Base-by-base conservation (phyloP, 2,329 filamentous ascomycete genomes). In the Fusarium multiceps region DNA sequence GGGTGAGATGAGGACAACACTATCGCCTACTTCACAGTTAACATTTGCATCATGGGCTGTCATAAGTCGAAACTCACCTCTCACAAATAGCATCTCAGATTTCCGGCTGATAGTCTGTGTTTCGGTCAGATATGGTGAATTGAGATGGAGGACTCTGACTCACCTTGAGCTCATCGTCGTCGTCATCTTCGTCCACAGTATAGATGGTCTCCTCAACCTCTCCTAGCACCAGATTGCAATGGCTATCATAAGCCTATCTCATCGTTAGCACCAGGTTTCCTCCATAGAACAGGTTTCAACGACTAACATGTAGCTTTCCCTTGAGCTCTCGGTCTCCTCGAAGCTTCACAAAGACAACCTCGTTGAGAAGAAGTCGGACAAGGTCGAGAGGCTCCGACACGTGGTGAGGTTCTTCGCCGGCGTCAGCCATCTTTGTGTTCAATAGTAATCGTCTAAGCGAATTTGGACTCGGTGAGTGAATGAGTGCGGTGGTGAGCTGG, bases 171-270 rank as follows among this genome's bases (percentile, higher is more conserved):
- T 89, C 88, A 61, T 95, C 91, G 23, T 93, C 92, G 18, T 97
- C 93, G 16, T 97, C 93, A n/a, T 94, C 92, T 64, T 97, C 94
- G 63, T 97, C 94, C 7, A 97, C 90, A 34, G 95, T 86, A 79
- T 97, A 99, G 72, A 99, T 94, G 9, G 95, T 98, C 85, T 99
- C 96, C 78, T 98, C 94, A 7, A 98, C 96, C 72, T 99, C 96
- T 57, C 96, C 95, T 8, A 99, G 87, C 8, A 99, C 93, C 46
- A 99, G 83, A 78, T 99, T 99, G 87, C 97, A 99, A 81, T 99
- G 96, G 77, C 93, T 97, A 79, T 99, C 96, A 80, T 99, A 99
- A 59, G 96, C 96, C 96, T 99, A 63, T 28, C 42, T 20, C n/a
- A 34, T 13, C 18, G 6, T 72, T 13, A 75, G 72, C 49, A 30